phyloP scores from a whole-genome alignment of 2,329 filamentous ascomycete genomes.

The Plectosphaerella sp. region DNA sequence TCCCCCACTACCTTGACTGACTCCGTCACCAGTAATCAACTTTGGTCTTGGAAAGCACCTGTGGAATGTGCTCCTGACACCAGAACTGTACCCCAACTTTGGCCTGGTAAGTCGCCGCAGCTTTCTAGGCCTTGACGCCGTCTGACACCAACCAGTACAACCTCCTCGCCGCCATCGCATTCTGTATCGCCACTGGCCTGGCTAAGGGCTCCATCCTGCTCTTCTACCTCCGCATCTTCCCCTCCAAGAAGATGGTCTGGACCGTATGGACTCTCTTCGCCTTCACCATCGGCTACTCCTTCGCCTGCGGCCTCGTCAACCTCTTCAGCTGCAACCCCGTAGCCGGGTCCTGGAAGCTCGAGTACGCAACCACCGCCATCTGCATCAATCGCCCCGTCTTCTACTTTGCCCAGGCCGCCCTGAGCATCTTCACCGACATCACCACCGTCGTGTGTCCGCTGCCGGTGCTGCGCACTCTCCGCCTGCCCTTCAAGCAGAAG shows the following conservation, averaged over 20 bases:
- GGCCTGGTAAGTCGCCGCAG: background rate
- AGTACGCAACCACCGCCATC: slow-evolving; percentile 13
- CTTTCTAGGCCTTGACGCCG: background rate
- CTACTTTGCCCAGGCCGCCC: slow-evolving; percentile 19
- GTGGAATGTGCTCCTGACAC: slow-evolving; percentile 13
- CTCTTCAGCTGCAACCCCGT: slow-evolving; percentile 20
- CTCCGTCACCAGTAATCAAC: slow-evolving; percentile 10
- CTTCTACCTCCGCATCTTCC: slow-evolving; percentile 21
- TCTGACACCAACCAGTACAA: slow-evolving; percentile 5
- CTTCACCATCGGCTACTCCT: slow-evolving; percentile 16
- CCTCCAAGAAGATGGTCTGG: slow-evolving; percentile 13
- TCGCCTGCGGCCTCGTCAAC: slow-evolving; percentile 17
- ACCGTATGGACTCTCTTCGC: slow-evolving; percentile 16
- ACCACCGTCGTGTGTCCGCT: slow-evolving; percentile 27
- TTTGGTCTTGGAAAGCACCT: slow-evolving; percentile 14
- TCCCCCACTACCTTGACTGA: background rate
- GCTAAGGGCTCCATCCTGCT: slow-evolving; percentile 20
- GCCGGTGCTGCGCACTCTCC: slow-evolving; percentile 37
- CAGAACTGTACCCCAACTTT: slow-evolving; percentile 6
- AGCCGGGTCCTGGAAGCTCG: slow-evolving; percentile 16
- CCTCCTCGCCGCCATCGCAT: slow-evolving; percentile 14
- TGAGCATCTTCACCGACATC: slow-evolving; percentile 19
- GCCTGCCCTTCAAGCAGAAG: slow-evolving; percentile 35
- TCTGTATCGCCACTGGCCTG: slow-evolving; percentile 14
- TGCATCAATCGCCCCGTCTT: slow-evolving; percentile 20